Conservation (phyloP, 2,329 filamentous ascomycete genomes). For the Fusarium mundagurra region DNA sequence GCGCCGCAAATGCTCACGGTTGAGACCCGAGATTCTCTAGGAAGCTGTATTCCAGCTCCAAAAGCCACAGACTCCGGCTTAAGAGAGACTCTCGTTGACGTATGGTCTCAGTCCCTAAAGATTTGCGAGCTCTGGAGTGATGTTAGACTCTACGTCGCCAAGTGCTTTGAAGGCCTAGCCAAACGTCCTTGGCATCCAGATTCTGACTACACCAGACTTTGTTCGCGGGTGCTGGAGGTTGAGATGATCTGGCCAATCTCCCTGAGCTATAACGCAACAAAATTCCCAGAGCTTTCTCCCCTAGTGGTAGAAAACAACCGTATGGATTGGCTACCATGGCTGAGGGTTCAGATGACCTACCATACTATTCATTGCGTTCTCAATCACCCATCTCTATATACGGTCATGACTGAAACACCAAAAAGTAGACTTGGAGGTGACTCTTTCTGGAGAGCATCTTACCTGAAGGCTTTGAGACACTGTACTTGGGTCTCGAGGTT, state of each 20-base stretch:
- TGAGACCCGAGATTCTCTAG: neutral
- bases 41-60: neutral
- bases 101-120: conserved; percentile 9
- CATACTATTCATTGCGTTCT: conserved; percentile 21
- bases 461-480: conserved; percentile 15
- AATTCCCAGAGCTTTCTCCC: neutral
- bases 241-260: neutral
- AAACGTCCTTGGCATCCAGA: conserved; percentile 13
- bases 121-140: conserved; percentile 11
- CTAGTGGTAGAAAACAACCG: neutral
- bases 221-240: neutral
- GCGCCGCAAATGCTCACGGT: neutral
- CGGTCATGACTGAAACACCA: conserved; percentile 1
- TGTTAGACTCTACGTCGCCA: conserved; percentile 8
- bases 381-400: conserved; percentile 26
- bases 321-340: conserved; percentile 16
- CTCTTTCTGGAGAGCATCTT: conserved; percentile 22
- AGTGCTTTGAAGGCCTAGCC: conserved; percentile 8
- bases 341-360: conserved; percentile 15
- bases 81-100: neutral
- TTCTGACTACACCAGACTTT: conserved; percentile 19
- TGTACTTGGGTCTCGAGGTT: conserved; percentile 29
- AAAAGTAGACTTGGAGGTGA: conserved; percentile 4
- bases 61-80: neutral
- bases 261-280: conserved; percentile 15